A percentile compares a stretch with the other conserved stretches of the same genome.
phyloP scores from a whole-genome alignment of 2,329 filamentous ascomycete genomes.

The Botrytis porri region DNA sequence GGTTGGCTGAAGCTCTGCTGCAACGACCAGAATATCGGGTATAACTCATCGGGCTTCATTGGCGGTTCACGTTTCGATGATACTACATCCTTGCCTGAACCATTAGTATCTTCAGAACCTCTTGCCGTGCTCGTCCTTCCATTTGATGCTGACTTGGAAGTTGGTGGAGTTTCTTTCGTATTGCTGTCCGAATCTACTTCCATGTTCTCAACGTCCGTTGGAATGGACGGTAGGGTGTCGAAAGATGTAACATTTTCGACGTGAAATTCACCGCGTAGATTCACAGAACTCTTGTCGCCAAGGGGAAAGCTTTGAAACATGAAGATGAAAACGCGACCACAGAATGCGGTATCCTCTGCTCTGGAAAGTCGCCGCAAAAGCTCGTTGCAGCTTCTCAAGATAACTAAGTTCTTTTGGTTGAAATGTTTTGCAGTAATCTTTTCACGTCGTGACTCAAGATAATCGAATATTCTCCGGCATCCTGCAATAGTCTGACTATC shows the following conservation, averaged over 20 bases:
- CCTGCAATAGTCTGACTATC: conserved; percentile 94
- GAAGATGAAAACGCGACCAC: conserved; percentile 96
- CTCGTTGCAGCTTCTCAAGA: conserved; percentile 93
- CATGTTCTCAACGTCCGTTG: conserved; percentile 53
- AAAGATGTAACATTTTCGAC: conserved; percentile 89
- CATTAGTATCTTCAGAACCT: conserved; percentile 36
- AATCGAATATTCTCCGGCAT: conserved; percentile 90
- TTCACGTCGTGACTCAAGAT: conserved; percentile 88
- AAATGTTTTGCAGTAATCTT: conserved; percentile 78
- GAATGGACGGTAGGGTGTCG: conserved; percentile 52
- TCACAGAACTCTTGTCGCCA: conserved; percentile 95
- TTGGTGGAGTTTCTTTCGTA: conserved; percentile 31
- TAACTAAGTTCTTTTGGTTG: conserved; percentile 79
- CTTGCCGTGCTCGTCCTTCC: conserved; percentile 26
- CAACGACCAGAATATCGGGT: conserved; percentile 90
- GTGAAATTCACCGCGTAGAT: conserved; percentile 92
- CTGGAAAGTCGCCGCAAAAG: conserved; percentile 89
- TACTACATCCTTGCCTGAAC: conserved; percentile 45
- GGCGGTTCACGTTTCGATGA: conserved; percentile 41
- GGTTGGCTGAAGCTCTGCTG: conserved; percentile 92
- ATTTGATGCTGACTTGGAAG: conserved; percentile 18
- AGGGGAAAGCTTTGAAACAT: conserved; percentile 97
- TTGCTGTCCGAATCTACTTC: conserved; percentile 58
- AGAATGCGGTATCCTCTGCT: conserved; percentile 95
- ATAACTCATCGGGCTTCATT: conserved; percentile 69